Percentiles rank a stretch among this genome's conserved stretches.
phyloP scores from a whole-genome alignment of 2,329 filamentous ascomycete species.

The Cytospora leucostoma region DNA sequence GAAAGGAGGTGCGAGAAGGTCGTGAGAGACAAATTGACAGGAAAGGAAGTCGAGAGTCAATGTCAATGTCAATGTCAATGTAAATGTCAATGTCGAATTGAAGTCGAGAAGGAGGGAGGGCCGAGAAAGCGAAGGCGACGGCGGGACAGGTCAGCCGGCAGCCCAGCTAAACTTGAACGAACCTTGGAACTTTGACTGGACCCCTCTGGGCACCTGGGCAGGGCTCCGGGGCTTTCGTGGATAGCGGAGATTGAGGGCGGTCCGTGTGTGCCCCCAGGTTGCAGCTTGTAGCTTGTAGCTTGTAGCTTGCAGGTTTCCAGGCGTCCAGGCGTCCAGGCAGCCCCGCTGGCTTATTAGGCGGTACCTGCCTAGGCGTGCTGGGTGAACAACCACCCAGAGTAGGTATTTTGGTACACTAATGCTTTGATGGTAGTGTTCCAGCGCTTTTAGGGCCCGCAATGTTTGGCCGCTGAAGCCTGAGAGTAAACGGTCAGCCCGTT shows the following conservation, averaged over 20 bases:
- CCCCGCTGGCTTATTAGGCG: too few species aligned
- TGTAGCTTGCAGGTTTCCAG: neutral
- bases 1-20: neutral
- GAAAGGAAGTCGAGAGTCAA: slow-evolving; percentile 10
- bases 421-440: too few species aligned
- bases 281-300: neutral
- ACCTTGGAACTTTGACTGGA: slow-evolving; percentile 1
- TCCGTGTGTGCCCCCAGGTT: slow-evolving; percentile 5
- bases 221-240: too few species aligned
- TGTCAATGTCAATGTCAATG: neutral
- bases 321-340: neutral
- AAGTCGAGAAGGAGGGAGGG: slow-evolving; percentile 5
- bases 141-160: too few species aligned
- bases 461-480: too few species aligned
- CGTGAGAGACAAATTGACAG: neutral
- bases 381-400: too few species aligned
- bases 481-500: neutral
- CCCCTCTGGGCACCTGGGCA: too few species aligned
- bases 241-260: slow-evolving; percentile 16
- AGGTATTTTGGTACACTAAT: too few species aligned
- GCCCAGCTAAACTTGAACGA: too few species aligned
- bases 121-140: neutral
- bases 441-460: too few species aligned
- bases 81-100: slow-evolving; percentile 1
- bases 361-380: too few species aligned